phyloP scores from a whole-genome alignment of 1,284 basidiomycete genomes.

The Ustilago curta region DNA sequence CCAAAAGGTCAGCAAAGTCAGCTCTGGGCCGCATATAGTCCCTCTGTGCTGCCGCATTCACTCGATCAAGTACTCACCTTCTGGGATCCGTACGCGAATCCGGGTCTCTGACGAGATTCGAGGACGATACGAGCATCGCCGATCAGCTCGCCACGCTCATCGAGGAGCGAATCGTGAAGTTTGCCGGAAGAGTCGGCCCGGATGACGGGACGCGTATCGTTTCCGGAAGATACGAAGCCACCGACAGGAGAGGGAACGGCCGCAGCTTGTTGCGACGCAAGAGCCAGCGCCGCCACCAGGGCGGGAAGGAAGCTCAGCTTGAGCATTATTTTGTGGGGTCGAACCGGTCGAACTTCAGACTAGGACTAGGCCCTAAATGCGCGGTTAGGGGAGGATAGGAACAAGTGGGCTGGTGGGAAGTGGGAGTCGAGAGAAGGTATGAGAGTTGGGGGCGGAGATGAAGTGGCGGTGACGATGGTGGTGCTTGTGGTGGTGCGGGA shows the following conservation, averaged over 20 bases:
- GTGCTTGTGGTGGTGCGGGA: background rate
- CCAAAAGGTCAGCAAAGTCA: background rate
- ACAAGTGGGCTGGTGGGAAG: background rate
- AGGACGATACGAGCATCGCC: slow-evolving; percentile 42
- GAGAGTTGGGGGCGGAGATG: background rate
- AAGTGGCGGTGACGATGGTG: background rate
- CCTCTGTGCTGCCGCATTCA: background rate
- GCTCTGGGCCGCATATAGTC: background rate
- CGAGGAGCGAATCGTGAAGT: slow-evolving; percentile 39
- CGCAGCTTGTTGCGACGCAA: slow-evolving; percentile 19
- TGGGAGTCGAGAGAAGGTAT: background rate
- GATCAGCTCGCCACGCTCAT: slow-evolving; percentile 42
- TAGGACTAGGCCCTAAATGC: background rate
- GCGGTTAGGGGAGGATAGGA: background rate
- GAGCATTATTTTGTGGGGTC: slow-evolving; percentile 24
- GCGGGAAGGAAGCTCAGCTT: slow-evolving; percentile 16
- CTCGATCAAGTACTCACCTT: slow-evolving; percentile 20
- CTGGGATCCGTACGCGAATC: slow-evolving; percentile 36
- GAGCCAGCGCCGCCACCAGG: slow-evolving; percentile 23
- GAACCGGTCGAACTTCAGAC: background rate
- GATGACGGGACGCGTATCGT: slow-evolving; percentile 45
- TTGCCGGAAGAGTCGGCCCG: slow-evolving; percentile 28
- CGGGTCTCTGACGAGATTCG: slow-evolving; percentile 41
- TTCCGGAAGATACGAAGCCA: slow-evolving; percentile 20
- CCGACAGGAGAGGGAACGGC: slow-evolving; percentile 30